These are phyloP conservation scores for Fusarium avenaceum DNA, from an alignment of 2,329 filamentous ascomycete genomes.

Conservation along the genomic window DNA sequence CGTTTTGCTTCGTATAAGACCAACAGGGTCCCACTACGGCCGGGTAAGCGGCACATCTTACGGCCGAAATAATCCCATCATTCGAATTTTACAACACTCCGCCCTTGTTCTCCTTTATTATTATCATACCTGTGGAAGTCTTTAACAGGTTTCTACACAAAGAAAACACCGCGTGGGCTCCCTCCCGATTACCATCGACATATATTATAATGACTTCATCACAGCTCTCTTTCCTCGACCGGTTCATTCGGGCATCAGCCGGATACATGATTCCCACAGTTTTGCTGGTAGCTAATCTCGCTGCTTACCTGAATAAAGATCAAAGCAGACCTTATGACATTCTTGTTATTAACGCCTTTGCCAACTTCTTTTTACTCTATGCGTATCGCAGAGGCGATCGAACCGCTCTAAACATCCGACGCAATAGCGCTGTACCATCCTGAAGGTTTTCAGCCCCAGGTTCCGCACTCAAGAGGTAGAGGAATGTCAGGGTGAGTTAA, in stretches of 20 bases:
- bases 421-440: neutral
- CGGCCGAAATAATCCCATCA: neutral
- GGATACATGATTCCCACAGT: neutral
- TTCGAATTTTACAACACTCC: neutral
- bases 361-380: neutral
- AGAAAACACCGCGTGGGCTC: too few relatives aligned
- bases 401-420: accelerated
- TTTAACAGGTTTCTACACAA: neutral
- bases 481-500: neutral
- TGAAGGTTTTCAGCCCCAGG: neutral
- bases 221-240: neutral
- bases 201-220: neutral
- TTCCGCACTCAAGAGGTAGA: neutral
- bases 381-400: neutral
- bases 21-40: neutral
- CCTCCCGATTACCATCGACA: neutral
- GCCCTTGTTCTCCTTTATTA: neutral
- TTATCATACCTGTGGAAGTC: too few relatives aligned
- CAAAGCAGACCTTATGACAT: neutral
- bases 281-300: neutral
- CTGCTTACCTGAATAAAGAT: neutral
- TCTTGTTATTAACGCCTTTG: conserved; percentile 1
- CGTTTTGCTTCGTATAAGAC: neutral
- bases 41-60: neutral
- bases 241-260: neutral